Evolutionary conservation across 306 rosid species (phyloP), one percentile per base, ranked within the genome.

Genomic region (Trifolium repens): DNA sequence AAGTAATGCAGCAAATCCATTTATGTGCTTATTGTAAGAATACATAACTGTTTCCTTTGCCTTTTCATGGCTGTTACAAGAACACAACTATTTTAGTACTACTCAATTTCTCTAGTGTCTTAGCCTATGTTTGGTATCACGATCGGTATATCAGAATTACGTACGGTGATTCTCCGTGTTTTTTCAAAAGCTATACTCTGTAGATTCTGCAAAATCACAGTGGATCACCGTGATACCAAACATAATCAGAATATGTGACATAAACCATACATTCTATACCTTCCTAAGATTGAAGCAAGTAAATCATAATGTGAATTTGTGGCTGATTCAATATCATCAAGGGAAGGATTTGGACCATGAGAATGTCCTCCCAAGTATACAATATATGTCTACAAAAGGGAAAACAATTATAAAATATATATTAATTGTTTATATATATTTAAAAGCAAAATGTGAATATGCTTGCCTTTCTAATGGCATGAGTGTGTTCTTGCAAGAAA

Each of bases 1-100:
- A 46, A 93, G 88, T 3, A 72, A n/a, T n/a, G 96, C 98, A 24
- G 98, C 98, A 61, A 93, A 93, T 6, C 98, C 98, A 77, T 93
- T 93, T 7, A 93, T 89, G 16, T 80, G 50, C 64, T 74, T 82
- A 24, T 66, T 90, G 55, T 93, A 93, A 0, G 94, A 89, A 82
- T 93, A 90, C 50, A 83, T 26, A 1, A 79, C 34, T 30, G 63
- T 66, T 79, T 83, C 79, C 69, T 79, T 63, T 46, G 84, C 87
- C 8, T 63, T 71, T 58, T 57, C 69, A 19, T 19, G 63, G 53
- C 87, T 83, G 76, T 52, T 0, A 58, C 12, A 77, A 4, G 2
- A n/a, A 69, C 50, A 71, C 12, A 54, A 49, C 12, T 39, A 37
- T 34, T 47, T 37, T 9, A 60, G 46, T 16, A 4, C 11, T 46